phyloP scores from a whole-genome alignment of 108 stramenopile genomes.

The Pseudonitzschia multistriata region DNA sequence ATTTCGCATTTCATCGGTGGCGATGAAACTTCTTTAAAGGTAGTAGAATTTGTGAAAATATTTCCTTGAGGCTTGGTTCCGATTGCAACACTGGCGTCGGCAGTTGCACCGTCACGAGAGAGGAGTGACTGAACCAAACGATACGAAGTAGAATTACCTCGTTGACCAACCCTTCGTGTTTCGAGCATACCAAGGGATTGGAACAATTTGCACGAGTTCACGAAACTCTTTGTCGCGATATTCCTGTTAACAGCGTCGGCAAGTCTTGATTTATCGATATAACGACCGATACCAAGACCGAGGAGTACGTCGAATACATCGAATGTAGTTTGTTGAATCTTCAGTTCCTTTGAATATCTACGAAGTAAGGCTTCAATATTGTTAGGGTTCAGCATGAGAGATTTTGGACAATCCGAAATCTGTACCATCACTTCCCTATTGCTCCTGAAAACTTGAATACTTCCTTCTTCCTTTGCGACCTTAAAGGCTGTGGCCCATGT shows the following conservation, averaged over 20 bases:
- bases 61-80: neutral
- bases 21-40: too few relatives aligned
- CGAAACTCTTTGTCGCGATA: slow-evolving; percentile 4
- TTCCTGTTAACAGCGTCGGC: slow-evolving; percentile 1
- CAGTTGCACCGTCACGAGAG: neutral
- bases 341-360: slow-evolving; percentile 3
- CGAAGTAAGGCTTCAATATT: neutral
- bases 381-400: neutral
- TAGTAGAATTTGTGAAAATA: neutral
- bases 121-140: neutral
- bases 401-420: neutral
- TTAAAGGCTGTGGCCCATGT: slow-evolving; percentile 9
- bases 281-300: neutral
- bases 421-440: neutral
- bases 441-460: neutral
- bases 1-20: too few relatives aligned
- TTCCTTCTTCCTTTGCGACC: neutral
- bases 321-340: slow-evolving; percentile 4
- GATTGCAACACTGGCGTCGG: neutral
- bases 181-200: neutral
- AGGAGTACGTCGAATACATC: neutral
- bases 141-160: slow-evolving; percentile 4
- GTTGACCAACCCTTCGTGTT: neutral
- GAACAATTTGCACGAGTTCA: neutral
- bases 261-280: neutral